Evolutionary conservation across 768 basidiomycete genomes (phyloP), one percentile per base, ranked within the genome.

Genomic region (Sarcomyxa edulis): DNA sequence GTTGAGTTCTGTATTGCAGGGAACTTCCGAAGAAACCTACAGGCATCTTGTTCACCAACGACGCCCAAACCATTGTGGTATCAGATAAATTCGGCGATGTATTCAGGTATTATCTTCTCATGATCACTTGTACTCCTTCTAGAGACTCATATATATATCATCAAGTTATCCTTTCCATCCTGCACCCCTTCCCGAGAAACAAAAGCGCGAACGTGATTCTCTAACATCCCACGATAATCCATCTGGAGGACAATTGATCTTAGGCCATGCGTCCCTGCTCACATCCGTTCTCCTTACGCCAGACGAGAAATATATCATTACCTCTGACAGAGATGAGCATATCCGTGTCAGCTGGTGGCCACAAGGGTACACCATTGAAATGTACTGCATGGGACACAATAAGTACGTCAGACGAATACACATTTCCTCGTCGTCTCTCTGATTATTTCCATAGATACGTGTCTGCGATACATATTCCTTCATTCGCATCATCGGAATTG

Each of bases 81-180:
- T 78, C 90, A 2, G 95, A 99, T 61, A 97, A 96, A 60, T 94
- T 96, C 46, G 95, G 95, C 0, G 95, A 97, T 53, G 74, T 95
- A 27, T 95, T 92, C 63, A 78, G 78, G 89, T 85, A 35, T 38
- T 66, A 45, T 26, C 24, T 26, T 11, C 6, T 24, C 12, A 2
- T 12, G 5, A 9, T 35, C 11, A 9, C 26, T 21, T 14, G 15
- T 25, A 28, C 24, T 20, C 4, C 32, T 26, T 30, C 45, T 20
- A n/a, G n/a, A n/a, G n/a, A 7, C 27, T 11, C 8, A 22, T n/a
- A 21, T 6, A 16, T 31, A 38, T 35, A 38, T 32, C 38, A 20
- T 36, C 14, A 42, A 86, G 84, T 48, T 86, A 91, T 54, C 65
- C 81, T 0, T 61, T 86, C n/a, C 57, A 71, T 21, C 11, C 54